phyloP scores from a whole-genome alignment of 345 rosid genomes.

The Orychophragmus violaceus region DNA sequence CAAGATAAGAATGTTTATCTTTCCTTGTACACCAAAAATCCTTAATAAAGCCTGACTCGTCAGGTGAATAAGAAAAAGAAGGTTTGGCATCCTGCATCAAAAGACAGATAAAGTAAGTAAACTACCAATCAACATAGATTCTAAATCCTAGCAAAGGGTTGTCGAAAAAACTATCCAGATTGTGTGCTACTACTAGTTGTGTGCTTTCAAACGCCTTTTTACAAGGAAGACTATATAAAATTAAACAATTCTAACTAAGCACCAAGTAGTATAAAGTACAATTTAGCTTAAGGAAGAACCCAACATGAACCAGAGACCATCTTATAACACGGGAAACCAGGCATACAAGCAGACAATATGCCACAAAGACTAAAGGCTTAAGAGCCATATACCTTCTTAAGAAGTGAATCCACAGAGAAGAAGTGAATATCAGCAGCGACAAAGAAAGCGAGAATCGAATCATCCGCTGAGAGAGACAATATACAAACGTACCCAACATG shows the following conservation, averaged over 20 bases:
- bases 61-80: slow-evolving; percentile 44
- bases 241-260: neutral
- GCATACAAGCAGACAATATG: neutral
- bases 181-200: neutral
- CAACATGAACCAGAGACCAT: neutral
- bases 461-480: slow-evolving; percentile 59
- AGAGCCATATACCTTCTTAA: slow-evolving; percentile 42
- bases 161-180: neutral
- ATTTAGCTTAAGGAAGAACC: neutral
- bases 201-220: neutral
- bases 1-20: slow-evolving; percentile 47
- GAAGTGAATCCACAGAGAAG: slow-evolving; percentile 55
- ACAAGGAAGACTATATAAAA: too few relatives aligned
- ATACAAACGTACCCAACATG: slow-evolving; percentile 45
- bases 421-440: slow-evolving; percentile 48
- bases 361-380: neutral
- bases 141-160: neutral
- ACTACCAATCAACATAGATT: slow-evolving; percentile 2
- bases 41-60: slow-evolving; percentile 50
- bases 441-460: slow-evolving; percentile 58
- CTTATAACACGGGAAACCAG: neutral
- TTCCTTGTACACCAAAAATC: slow-evolving; percentile 68
- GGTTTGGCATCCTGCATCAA: slow-evolving; percentile 51
- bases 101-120: slow-evolving; percentile 1
- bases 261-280: neutral